Evolutionary conservation across 345 rosid species (phyloP).

Genomic region (Iberis pinnata): DNA sequence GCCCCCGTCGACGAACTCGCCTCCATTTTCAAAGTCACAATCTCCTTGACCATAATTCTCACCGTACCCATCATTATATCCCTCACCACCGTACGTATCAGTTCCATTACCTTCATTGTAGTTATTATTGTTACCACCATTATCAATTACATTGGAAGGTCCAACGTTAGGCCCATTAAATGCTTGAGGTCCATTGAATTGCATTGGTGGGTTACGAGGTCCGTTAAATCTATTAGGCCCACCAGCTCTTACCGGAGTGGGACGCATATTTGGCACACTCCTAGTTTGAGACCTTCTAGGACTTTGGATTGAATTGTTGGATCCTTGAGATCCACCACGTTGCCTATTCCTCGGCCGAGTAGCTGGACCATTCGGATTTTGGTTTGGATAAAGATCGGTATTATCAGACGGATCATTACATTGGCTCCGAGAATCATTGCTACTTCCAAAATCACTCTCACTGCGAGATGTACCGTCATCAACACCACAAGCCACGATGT

Average conservation of each 20-base stretch:
- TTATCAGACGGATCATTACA: slow-evolving; percentile 19
- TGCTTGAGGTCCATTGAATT: slow-evolving; percentile 2
- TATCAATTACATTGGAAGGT: slow-evolving; percentile 7
- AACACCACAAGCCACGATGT: neutral
- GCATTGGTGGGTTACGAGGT: slow-evolving; percentile 7
- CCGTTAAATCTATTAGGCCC: slow-evolving; percentile 11
- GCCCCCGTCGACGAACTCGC: neutral
- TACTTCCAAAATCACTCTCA: neutral
- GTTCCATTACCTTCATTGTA: slow-evolving; percentile 13
- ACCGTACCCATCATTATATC: neutral
- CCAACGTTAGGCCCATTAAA: slow-evolving; percentile 21
- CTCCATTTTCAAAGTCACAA: slow-evolving; percentile 11
- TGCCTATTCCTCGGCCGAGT: neutral
- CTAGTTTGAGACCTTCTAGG: too few species aligned
- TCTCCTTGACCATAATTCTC: slow-evolving; percentile 15
- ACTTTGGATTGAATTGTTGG: neutral
- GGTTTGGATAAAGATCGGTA: slow-evolving; percentile 17
- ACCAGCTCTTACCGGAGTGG: neutral
- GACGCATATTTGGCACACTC: slow-evolving; percentile 9
- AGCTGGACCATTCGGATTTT: neutral
- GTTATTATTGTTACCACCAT: slow-evolving; percentile 17
- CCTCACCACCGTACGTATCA: slow-evolving; percentile 11
- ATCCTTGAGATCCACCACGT: neutral
- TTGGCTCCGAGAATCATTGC: slow-evolving; percentile 29
- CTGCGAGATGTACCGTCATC: neutral